phyloP scores from a whole-genome alignment of 345 rosid species.

The Brassica napus region Da-Ae NC_063450.1:27308001-27308500 shows the following conservation, averaged over 20 bases:
- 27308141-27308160: slow-evolving; percentile 59
- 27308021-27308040: slow-evolving; percentile 87
- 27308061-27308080: slow-evolving; percentile 72
- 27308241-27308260: slow-evolving; percentile 75
- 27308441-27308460: slow-evolving; percentile 76
- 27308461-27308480: slow-evolving; percentile 96
- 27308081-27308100: slow-evolving; percentile 83
- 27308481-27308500: slow-evolving; percentile 97
- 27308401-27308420: slow-evolving; percentile 92
- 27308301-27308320: slow-evolving; percentile 93
- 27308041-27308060: slow-evolving; percentile 92
- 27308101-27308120: slow-evolving; percentile 66
- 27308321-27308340: slow-evolving; percentile 56
- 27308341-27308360: slow-evolving; percentile 78
- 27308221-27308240: slow-evolving; percentile 75
- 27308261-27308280: slow-evolving; percentile 75
- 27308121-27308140: slow-evolving; percentile 54
- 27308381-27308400: slow-evolving; percentile 90
- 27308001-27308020: slow-evolving; percentile 64
- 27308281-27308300: slow-evolving; percentile 73
- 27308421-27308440: slow-evolving; percentile 85
- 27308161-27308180: slow-evolving; percentile 67
- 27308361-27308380: slow-evolving; percentile 88
- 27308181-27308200: slow-evolving; percentile 76
- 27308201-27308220: slow-evolving; percentile 72